Conservation (phyloP, 257 asterid genomes). For the Eucommia ulmoides region DNA sequence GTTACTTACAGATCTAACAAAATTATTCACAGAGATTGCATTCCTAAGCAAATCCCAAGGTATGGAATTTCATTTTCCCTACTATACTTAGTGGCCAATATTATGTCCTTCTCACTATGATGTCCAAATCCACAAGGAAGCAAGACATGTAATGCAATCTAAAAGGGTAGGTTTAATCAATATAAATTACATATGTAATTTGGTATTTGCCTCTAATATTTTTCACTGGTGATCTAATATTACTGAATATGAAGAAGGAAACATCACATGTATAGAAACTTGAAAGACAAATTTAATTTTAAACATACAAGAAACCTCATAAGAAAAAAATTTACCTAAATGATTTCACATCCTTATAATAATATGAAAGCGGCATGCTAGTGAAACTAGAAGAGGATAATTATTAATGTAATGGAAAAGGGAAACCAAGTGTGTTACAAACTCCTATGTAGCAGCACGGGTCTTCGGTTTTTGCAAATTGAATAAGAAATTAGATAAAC, state of each 20-base stretch:
- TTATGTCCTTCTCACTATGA: constrained; percentile 90
- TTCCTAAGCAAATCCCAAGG: constrained; percentile 96
- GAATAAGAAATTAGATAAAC: constrained; percentile 13
- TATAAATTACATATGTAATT: no score
- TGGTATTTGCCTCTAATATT: no score
- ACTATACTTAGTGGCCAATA: constrained; percentile 92
- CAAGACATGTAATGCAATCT: constrained; percentile 85
- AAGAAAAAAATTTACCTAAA: no score
- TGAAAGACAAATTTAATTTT: no score
- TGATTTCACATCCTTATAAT: no score
- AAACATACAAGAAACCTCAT: no score
- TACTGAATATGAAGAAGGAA: no score
- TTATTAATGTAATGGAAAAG: no score
- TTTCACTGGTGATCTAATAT: no score
- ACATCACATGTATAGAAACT: no score
- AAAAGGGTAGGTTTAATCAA: constrained; percentile 13
- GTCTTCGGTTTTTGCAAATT: constrained; percentile 68
- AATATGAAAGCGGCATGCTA: no score
- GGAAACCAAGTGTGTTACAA: constrained; percentile 24
- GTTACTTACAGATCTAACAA: constrained; percentile 72
- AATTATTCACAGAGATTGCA: constrained; percentile 96
- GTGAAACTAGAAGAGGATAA: no score
- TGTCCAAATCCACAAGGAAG: constrained; percentile 99
- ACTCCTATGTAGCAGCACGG: constrained; percentile 73
- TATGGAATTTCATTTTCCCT: constrained; percentile 77